Conservation (phyloP, 805 yeast species). For the Debaryomyces castellii region DNA sequence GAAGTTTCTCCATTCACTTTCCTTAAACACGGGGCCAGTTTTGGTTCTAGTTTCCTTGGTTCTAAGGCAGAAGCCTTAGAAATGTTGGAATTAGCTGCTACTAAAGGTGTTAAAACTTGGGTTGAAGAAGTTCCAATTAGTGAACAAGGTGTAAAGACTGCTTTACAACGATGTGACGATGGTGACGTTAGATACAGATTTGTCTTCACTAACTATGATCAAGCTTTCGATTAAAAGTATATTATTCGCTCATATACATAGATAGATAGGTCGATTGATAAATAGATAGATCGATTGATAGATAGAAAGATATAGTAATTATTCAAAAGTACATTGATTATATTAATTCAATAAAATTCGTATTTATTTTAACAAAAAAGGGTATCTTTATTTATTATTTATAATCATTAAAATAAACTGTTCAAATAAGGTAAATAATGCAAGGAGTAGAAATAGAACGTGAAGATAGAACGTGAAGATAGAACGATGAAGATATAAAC, state of each 20-base stretch:
- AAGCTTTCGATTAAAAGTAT: conserved; percentile 30
- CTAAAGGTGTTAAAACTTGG: conserved; percentile 35
- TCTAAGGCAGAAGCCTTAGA: conserved; percentile 33
- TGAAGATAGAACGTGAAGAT: not conserved
- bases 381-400: not conserved
- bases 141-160: conserved; percentile 32
- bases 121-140: conserved; percentile 34
- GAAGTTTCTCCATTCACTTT: conserved; percentile 25
- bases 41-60: conserved; percentile 34
- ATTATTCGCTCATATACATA: too few relatives aligned
- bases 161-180: conserved; percentile 31
- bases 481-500: not conserved
- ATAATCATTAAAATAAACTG: not conserved
- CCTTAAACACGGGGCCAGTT: conserved; percentile 25
- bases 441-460: too few relatives aligned
- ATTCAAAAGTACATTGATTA: not conserved
- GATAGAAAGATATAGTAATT: not conserved
- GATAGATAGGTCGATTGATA: too few relatives aligned
- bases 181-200: conserved; percentile 50
- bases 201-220: conserved; percentile 56
- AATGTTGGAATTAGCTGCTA: conserved; percentile 39
- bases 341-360: not conserved
- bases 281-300: too few relatives aligned
- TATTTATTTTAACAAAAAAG: not conserved
- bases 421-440: not conserved